Conservation (phyloP, 306 rosid genomes). For the Dryas octopetala region DNA sequence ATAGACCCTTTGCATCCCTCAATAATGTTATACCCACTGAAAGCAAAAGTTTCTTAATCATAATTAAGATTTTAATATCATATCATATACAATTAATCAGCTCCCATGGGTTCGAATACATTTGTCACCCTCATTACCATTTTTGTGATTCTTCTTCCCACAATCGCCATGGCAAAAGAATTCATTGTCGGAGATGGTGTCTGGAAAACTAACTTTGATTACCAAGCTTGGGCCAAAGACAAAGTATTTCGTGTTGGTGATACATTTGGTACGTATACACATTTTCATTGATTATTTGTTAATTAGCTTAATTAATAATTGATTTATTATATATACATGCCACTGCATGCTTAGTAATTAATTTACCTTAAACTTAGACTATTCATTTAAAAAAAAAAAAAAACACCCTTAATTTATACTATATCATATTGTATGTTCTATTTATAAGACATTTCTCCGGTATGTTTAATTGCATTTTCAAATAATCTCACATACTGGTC, state of each 20-base stretch:
- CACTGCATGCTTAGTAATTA: too few species aligned
- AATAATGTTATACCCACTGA: neutral
- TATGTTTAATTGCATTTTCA: too few species aligned
- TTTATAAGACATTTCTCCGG: too few species aligned
- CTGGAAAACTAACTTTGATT: slow-evolving; percentile 16
- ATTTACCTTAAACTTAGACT: too few species aligned
- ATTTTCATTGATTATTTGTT: neutral
- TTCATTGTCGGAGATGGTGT: slow-evolving; percentile 23
- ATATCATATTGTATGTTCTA: too few species aligned
- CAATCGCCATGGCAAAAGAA: slow-evolving; percentile 10
- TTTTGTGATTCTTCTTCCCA: slow-evolving; percentile 12
- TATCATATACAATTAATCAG: neutral
- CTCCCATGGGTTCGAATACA: slow-evolving; percentile 4
- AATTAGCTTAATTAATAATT: neutral
- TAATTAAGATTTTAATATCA: neutral
- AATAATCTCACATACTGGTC: too few species aligned
- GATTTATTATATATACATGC: neutral
- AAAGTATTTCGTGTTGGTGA: slow-evolving; percentile 30
- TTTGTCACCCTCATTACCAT: neutral
- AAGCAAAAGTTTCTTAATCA: neutral
- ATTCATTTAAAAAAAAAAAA: too few species aligned
- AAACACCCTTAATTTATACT: too few species aligned
- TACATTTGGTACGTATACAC: slow-evolving; percentile 4
- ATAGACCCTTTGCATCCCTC: neutral
- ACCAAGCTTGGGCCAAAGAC: slow-evolving; percentile 25